Evolutionary conservation across 2,329 filamentous ascomycete species (phyloP), one percentile per base, ranked within the genome.

Genomic region (Neopestalotiopsis rosae): DNA sequence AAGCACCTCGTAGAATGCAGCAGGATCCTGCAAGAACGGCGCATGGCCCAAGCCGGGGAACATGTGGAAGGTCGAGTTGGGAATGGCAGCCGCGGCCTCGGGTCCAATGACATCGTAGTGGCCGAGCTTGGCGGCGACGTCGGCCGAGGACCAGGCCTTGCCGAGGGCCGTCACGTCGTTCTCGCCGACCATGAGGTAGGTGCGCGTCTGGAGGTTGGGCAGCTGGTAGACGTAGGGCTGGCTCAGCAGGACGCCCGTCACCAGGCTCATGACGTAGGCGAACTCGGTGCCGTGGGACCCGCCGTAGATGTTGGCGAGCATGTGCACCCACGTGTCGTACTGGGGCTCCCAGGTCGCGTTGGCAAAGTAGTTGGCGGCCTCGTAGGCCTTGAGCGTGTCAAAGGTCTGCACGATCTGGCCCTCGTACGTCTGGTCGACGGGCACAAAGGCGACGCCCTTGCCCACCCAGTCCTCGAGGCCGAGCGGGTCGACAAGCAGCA

Each of bases 111-210:
- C 74, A 63, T 83, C 78, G 69, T 87, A 88, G 71, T 84, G 81
- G 0, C 86, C 87, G 14, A 89, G 72, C 71, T 76, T 78, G 5
- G 77, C 80, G 58, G 83, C 80, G 14, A 87, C 81, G 1, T 80
- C 80, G 0, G 80, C 78, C 0, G 83, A 79, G 12, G 82, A 80
- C 86, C 86, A 89, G 65, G 82, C 80, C 73, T 85, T 85, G 0
- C 87, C 87, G 63, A 89, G 85, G 17, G 86, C 87, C 2, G 87
- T 88, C 49, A 79, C 86, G 69, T 89, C 87, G 74, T 84, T 82
- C 40, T 82, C 82, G 1, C 86, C 86, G 63, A 87, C 80, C 64
- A 88, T 74, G 66, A 89, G 74, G 28, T 88, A 76, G 1, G 85
- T 87, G 61, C 78, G 80, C 12, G 82, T 76, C 71, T 80, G 80